phyloP scores from a whole-genome alignment of 768 basidiomycete genomes.

The Hemileccinum impolitum region DNA sequence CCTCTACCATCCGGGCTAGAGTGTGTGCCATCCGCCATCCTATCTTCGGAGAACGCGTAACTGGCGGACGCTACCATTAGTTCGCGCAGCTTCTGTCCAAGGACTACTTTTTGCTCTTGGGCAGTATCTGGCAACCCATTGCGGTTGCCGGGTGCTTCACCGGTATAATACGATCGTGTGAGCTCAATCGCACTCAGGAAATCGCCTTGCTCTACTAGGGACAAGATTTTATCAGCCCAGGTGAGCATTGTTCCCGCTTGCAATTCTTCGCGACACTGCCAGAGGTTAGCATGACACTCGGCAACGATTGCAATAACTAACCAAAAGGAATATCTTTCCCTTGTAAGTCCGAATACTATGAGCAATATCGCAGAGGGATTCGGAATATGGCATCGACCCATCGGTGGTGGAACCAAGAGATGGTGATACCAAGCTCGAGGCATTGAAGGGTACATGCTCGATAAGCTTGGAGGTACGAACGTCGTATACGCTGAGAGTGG shows the following conservation, averaged over 20 bases:
- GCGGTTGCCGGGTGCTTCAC: slow-evolving; percentile 77
- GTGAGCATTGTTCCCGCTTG: slow-evolving; percentile 83
- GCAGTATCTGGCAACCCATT: slow-evolving; percentile 78
- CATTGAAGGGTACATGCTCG: slow-evolving; percentile 60
- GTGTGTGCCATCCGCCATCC: slow-evolving; percentile 89
- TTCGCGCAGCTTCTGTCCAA: slow-evolving; percentile 74
- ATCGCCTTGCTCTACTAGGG: slow-evolving; percentile 79
- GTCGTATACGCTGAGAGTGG: slow-evolving; percentile 69
- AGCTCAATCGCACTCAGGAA: slow-evolving; percentile 90
- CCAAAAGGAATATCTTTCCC: slow-evolving; percentile 87
- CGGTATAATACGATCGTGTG: slow-evolving; percentile 75
- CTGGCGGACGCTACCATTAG: slow-evolving; percentile 84
- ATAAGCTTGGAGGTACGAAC: slow-evolving; percentile 50
- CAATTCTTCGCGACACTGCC: slow-evolving; percentile 62
- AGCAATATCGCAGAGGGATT: slow-evolving; percentile 50
- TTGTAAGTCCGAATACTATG: slow-evolving; percentile 82
- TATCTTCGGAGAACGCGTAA: slow-evolving; percentile 93
- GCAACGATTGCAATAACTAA: slow-evolving; percentile 36
- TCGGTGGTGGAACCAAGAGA: slow-evolving; percentile 45
- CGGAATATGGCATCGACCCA: slow-evolving; percentile 45
- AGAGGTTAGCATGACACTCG: slow-evolving; percentile 4
- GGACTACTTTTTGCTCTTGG: slow-evolving; percentile 53
- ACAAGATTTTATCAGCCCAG: slow-evolving; percentile 92
- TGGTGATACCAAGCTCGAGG: slow-evolving; percentile 53
- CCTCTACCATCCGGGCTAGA: slow-evolving; percentile 77